Percentiles rank a stretch among this genome's conserved stretches.
phyloP scores from a whole-genome alignment of 441 rosid genomes.

The Adansonia gregorii region DNA sequence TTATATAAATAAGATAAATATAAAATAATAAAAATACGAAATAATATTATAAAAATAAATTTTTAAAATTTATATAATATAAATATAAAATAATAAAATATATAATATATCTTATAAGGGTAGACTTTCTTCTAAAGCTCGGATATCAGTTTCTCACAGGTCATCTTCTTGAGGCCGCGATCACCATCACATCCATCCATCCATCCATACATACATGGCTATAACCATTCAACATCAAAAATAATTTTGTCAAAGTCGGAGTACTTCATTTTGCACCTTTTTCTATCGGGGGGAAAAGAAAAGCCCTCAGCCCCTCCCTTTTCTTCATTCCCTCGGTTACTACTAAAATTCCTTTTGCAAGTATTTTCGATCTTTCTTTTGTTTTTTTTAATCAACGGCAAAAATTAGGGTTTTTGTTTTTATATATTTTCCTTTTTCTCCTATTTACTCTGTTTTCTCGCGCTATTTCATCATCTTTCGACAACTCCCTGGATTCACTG shows the following conservation, averaged over 20 bases:
- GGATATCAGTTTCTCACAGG: not conserved
- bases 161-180: too few species aligned
- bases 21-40: too few species aligned
- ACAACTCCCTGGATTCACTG: constrained; percentile 48
- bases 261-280: not conserved
- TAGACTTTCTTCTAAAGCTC: not conserved
- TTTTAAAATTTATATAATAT: too few species aligned
- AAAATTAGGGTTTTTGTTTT: constrained; percentile 21
- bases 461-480: not conserved
- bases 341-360: not conserved
- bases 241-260: not conserved
- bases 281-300: too few species aligned
- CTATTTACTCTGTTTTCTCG: constrained; percentile 25
- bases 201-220: not conserved
- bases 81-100: too few species aligned
- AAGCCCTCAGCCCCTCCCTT: too few species aligned
- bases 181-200: not conserved
- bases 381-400: constrained; percentile 16
- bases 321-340: constrained; percentile 17
- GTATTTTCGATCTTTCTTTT: not conserved
- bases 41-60: too few species aligned
- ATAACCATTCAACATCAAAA: too few species aligned
- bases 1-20: too few species aligned
- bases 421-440: not conserved
- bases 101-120: not conserved